Evolutionary conservation across 495 filamentous ascomycete genomes (phyloP), one percentile per base, ranked within the genome.

Genomic region (Penicillium paxilli): DNA sequence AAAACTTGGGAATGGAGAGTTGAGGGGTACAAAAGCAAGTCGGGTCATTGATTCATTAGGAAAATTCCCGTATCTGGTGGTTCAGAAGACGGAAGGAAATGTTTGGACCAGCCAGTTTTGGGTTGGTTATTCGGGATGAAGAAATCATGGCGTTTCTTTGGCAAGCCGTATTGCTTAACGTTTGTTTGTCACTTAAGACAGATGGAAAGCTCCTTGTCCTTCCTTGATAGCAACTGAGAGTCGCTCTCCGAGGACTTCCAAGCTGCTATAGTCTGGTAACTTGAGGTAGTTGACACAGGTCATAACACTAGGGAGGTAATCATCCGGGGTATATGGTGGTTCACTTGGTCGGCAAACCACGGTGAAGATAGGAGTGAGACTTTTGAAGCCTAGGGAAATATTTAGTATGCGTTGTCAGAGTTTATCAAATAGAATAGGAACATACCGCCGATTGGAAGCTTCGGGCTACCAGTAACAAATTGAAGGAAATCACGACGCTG

Each of bases 221-320:
- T 99, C 95, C 68, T 85, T 88, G 62, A 96, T 96, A 35, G 95
- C 95, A 47, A 89, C 85, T 38, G 84, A 84, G 26, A 99, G 74
- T 66, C 87, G 86, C 60, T 85, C 78, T 50, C 79, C 83, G 65
- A 99, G 81, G 32, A 89, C 80, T 14, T 91, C 82, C 54, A 96
- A 72, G 62, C 74, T 83, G 60, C 86, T 93, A 73, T 99, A 99
- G 72, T 99, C 92, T 19, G 95, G 95, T 63, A 99, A 79, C 71
- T 99, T 99, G 58, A 99, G 87, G 68, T 99, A 99, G 68, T 99
- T 99, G 67, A 96, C 94, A 69, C 95, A 98, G 40, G 95, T 99
- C 95, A 99, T 99, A 65, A 98, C 95, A 63, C 92, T 97, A 21
- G 95, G 92, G 28, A 99, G 80, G 60, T 97, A 98, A 71, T 98